Base-by-base conservation (phyloP, 2,329 filamentous ascomycete genomes). In the Pseudocercospora eumusae region DNA sequence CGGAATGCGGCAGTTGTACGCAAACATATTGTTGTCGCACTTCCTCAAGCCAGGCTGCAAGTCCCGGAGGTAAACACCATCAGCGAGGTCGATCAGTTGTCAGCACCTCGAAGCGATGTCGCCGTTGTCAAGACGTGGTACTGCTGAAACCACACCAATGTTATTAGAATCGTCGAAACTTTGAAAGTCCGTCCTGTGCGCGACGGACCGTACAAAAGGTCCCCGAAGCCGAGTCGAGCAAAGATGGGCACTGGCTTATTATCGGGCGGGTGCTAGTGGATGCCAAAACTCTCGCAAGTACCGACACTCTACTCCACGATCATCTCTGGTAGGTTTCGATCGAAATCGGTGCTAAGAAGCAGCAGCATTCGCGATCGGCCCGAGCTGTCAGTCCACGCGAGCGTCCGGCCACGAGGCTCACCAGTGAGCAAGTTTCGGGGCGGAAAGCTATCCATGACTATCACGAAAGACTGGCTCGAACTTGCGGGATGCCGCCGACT, bases 321-420 rank as follows among this genome's bases (percentile, higher is more conserved):
- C 15, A 50, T 50, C 3, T 50, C 47, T 50, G 47, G 47, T 50
- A 50, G 47, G 23, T 50, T 50, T 27, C 15, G 23, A 27, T 50
- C 47, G 3, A 2, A 50, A 50, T n/a, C 15, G 47, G 15, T 50
- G 47, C 21, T 23, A 49, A 45, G n/a, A 45, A 45, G 10, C 42
- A 45, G n/a, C 44, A 23, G 21, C 18, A 23, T 47, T 45, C 42
- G 42, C 42, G 42, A 45, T 45, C 42, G 42, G 42, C 42, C 42
- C 42, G 42, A 45, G 21, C 42, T 45, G 42, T 45, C 42, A 23
- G 21, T 45, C 18, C 18, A 45, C 21, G 21, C 23, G 23, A 33
- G 11, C 10, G 10, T 53, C 20, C 49, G 11, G 50, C 27, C 31
- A 27, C 20, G 23, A 28, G 23, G 49, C 18, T 54, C 13, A 33